Percentiles rank a stretch among this genome's conserved stretches.
Evolutionary conservation across 2,329 filamentous ascomycete genomes (phyloP).

Genomic region (Microsporum ferrugineum): DNA sequence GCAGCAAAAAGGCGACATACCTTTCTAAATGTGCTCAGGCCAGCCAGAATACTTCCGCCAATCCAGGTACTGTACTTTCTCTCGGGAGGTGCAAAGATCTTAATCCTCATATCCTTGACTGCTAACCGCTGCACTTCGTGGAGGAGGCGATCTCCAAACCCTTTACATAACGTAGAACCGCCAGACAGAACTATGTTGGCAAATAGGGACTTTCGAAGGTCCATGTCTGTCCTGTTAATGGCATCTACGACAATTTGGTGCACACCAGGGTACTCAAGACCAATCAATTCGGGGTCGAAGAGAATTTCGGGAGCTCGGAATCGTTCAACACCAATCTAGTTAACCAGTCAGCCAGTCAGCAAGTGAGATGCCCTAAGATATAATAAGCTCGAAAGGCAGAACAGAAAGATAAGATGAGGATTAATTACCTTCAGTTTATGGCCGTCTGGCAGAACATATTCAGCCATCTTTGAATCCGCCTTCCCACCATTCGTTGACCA

Average conservation of each 20-base stretch:
- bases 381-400: too few relatives aligned
- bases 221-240: conserved; percentile 88
- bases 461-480: conserved; percentile 64
- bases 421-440: conserved; percentile 72
- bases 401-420: not conserved
- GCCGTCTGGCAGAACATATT: conserved; percentile 85
- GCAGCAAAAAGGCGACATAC: conserved; percentile 39
- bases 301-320: conserved; percentile 95
- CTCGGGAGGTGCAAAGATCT: conserved; percentile 96
- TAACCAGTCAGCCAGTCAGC: not conserved
- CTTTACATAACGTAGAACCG: conserved; percentile 90
- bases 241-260: conserved; percentile 97
- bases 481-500: conserved; percentile 65
- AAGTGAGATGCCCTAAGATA: too few relatives aligned
- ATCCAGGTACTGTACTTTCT: conserved; percentile 99
- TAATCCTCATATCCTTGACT: conserved; percentile 98
- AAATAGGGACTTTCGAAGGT: conserved; percentile 85
- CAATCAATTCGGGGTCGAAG: conserved; percentile 94
- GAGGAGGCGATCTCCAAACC: conserved; percentile 85
- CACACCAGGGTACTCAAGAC: conserved; percentile 89
- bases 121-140: conserved; percentile 86
- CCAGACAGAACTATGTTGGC: conserved; percentile 96
- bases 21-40: conserved; percentile 96
- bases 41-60: conserved; percentile 90
- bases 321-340: conserved; percentile 77